A percentile compares a stretch with the other conserved stretches of the same genome.
Conservation (phyloP, 2,329 filamentous ascomycete genomes). For the Xylaria sp. region DNA sequence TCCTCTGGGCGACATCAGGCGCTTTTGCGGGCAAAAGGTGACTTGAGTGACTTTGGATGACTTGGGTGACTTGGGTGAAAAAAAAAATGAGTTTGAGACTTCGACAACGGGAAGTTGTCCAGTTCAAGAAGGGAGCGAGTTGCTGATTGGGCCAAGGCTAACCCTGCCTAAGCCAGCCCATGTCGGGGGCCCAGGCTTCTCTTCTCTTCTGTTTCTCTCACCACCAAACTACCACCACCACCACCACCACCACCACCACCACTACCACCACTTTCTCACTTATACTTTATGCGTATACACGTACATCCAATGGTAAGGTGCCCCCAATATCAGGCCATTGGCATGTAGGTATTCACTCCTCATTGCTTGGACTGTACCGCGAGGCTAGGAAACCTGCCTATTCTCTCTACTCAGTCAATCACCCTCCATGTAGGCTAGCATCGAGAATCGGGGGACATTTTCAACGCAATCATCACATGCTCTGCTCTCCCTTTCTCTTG, state of each 20-base stretch:
- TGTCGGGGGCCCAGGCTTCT: conserved; percentile 9
- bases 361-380: background rate
- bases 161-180: conserved; percentile 24
- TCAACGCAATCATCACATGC: background rate
- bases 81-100: conserved; percentile 29
- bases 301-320: background rate
- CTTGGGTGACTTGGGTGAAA: conserved; percentile 11
- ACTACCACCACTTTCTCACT: background rate
- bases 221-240: too few species aligned
- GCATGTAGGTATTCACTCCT: background rate
- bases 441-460: background rate
- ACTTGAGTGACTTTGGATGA: too few species aligned
- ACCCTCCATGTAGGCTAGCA: background rate
- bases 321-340: background rate
- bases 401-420: background rate
- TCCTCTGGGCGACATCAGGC: conserved; percentile 15
- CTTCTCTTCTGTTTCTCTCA: background rate
- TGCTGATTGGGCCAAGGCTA: conserved; percentile 36
- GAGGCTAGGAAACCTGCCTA: background rate
- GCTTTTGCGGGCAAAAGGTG: conserved; percentile 25
- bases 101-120: conserved; percentile 30
- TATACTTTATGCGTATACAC: background rate
- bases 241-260: too few species aligned
- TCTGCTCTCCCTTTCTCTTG: conserved; percentile 1
- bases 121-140: conserved; percentile 36